These are phyloP conservation scores for Alnus rubra DNA, from an alignment of 306 rosid species.

Conservation along the genomic window DNA sequence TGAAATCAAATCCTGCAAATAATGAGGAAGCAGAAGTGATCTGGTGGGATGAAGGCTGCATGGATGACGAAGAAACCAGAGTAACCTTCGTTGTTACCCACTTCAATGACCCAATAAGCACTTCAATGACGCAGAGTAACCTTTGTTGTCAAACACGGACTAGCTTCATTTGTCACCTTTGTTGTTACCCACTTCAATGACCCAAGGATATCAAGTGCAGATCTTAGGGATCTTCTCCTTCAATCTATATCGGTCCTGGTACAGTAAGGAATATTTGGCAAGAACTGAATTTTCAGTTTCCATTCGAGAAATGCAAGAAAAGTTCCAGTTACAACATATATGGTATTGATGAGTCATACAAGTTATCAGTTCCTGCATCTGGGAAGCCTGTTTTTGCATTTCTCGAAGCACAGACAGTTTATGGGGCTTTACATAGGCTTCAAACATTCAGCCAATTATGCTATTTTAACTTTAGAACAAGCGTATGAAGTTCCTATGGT, in stretches of 20 bases:
- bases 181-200: constrained; percentile 92
- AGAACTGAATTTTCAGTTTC: constrained; percentile 98
- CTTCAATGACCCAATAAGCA: too few relatives aligned
- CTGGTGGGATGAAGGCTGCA: constrained; percentile 92
- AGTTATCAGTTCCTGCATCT: constrained; percentile 33
- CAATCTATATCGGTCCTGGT: constrained; percentile 91
- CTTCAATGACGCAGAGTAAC: too few relatives aligned
- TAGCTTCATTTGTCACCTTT: constrained; percentile 75
- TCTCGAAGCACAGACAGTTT: constrained; percentile 43
- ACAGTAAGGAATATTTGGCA: constrained; percentile 82
- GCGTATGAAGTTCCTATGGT: constrained; percentile 29
- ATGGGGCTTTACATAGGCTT: constrained; percentile 45
- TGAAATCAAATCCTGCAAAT: constrained; percentile 54
- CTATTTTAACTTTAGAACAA: constrained; percentile 31
- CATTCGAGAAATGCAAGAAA: constrained; percentile 94
- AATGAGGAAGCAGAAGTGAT: constrained; percentile 71
- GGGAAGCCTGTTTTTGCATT: constrained; percentile 32
- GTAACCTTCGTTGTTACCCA: constrained; percentile 31
- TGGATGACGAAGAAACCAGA: constrained; percentile 80
- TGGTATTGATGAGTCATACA: constrained; percentile 46
- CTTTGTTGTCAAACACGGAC: too few relatives aligned
- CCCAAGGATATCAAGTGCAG: constrained; percentile 93
- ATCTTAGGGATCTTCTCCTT: constrained; percentile 93
- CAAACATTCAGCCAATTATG: constrained; percentile 51
- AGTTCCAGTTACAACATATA: constrained; percentile 48